Conservation (phyloP, 352 stramenopile species). For the Phytophthora multivora region DNA sequence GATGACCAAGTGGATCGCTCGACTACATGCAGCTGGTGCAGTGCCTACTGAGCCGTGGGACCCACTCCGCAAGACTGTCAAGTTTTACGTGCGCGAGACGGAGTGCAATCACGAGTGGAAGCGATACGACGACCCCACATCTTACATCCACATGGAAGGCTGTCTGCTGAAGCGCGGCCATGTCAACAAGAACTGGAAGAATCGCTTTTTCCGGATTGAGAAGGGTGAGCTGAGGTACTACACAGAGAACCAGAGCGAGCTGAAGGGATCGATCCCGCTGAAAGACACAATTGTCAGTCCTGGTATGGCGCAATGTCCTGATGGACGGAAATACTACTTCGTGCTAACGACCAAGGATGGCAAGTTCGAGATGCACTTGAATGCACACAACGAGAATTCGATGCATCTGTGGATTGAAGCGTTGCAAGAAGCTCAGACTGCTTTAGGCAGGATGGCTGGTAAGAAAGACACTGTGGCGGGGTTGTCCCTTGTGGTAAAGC, state of each 20-base stretch:
- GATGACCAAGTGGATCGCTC: conserved; percentile 87
- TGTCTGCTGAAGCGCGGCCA: conserved; percentile 83
- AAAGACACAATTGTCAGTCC: conserved; percentile 85
- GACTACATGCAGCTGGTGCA: conserved; percentile 72
- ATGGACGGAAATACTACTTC: conserved; percentile 87
- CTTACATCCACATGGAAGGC: conserved; percentile 89
- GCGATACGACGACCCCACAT: conserved; percentile 84
- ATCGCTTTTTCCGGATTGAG: conserved; percentile 89
- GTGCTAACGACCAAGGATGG: conserved; percentile 81
- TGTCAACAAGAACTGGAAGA: conserved; percentile 90
- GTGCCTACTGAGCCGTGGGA: conserved; percentile 75
- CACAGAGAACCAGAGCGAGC: conserved; percentile 75
- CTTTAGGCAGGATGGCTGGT: conserved; percentile 48
- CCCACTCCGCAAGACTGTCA: conserved; percentile 79
- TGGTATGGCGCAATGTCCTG: conserved; percentile 80
- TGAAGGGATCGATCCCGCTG: conserved; percentile 74
- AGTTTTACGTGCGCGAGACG: conserved; percentile 77
- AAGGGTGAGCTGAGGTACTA: conserved; percentile 83
- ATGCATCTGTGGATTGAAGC: conserved; percentile 90
- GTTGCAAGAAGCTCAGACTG: conserved; percentile 75
- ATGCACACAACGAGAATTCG: conserved; percentile 76
- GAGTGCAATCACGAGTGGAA: conserved; percentile 85
- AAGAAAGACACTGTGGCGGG: conserved; percentile 64
- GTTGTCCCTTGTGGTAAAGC: conserved; percentile 75
- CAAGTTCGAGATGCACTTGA: conserved; percentile 88